These are phyloP conservation scores for Yamadazyma akitaensis DNA, from an alignment of 805 yeast species.

Conservation along the genomic window DNA sequence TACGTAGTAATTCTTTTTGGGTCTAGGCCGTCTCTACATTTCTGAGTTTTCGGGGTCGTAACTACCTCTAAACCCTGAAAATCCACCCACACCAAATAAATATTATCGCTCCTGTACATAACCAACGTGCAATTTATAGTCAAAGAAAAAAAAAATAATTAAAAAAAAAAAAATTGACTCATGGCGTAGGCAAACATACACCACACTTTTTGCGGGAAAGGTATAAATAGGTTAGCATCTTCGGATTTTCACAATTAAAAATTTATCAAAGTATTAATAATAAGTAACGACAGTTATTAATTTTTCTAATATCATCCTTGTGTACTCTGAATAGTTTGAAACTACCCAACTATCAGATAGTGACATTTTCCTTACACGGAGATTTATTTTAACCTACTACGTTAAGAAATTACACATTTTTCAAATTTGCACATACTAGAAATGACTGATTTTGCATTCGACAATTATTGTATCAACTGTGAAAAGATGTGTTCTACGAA, in stretches of 20 bases:
- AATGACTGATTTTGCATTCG: constrained; percentile 40
- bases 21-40: not conserved
- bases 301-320: not conserved
- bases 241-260: not conserved
- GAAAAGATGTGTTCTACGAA: constrained; percentile 26
- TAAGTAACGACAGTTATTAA: not conserved
- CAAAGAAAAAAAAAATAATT: not conserved
- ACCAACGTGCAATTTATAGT: constrained; percentile 5
- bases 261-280: too few species aligned
- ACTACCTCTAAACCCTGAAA: constrained; percentile 1
- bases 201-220: constrained; percentile 4
- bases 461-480: constrained; percentile 37
- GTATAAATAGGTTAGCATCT: constrained; percentile 5
- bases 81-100: not conserved
- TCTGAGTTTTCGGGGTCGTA: not conserved
- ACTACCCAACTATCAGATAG: not conserved
- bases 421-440: not conserved
- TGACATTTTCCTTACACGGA: not conserved
- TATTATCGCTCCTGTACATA: not conserved
- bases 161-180: constrained; percentile 5
- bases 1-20: too few species aligned
- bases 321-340: not conserved
- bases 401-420: not conserved
- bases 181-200: constrained; percentile 6
- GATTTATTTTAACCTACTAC: not conserved